Base-by-base conservation (phyloP, 2,329 filamentous ascomycete genomes). In the Graphilbum fragrans region DNA sequence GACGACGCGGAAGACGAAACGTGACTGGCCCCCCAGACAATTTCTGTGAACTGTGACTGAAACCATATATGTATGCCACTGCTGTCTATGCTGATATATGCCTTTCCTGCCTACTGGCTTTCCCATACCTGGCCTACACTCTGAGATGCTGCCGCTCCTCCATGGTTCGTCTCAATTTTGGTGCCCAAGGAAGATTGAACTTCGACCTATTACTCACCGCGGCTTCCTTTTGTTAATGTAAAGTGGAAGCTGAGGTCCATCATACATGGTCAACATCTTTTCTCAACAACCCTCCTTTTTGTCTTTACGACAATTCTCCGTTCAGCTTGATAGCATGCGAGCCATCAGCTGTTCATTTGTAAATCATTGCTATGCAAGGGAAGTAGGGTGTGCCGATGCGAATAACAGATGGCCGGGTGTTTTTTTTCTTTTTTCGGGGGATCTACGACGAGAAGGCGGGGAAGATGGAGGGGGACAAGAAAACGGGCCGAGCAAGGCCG, bases 91-190 rank as follows among this genome's bases (percentile, higher is more conserved):
- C n/a, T n/a, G n/a, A n/a, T n/a, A n/a, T n/a, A n/a, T n/a, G n/a
- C n/a, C n/a, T n/a, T n/a, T n/a, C n/a, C n/a, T n/a, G n/a, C n/a
- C n/a, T n/a, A n/a, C n/a, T n/a, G n/a, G n/a, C n/a, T n/a, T n/a
- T n/a, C n/a, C n/a, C n/a, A n/a, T 74, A 40, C 47, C 78, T 83
- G 80, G 71, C 72, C 78, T 84, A 83, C 82, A 87, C 82, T 86
- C 82, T 81, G 82, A 83, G 71, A 77, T 74, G 31, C 16, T 11
- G 77, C 77, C 71, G 61, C 63, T 65, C 60, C 69, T 54, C 75
- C 64, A 68, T 86, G 80, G 79, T 78, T 66, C 71, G 69, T 77
- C 76, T 82, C 81, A 82, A 85, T 86, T 86, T 86, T 86, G 75
- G 76, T 76, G 74, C 71, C 72, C 66, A 86, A n/a, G 82, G 81